Base-by-base conservation (phyloP, 352 stramenopile species). In the Phytophthora meadii region DNA sequence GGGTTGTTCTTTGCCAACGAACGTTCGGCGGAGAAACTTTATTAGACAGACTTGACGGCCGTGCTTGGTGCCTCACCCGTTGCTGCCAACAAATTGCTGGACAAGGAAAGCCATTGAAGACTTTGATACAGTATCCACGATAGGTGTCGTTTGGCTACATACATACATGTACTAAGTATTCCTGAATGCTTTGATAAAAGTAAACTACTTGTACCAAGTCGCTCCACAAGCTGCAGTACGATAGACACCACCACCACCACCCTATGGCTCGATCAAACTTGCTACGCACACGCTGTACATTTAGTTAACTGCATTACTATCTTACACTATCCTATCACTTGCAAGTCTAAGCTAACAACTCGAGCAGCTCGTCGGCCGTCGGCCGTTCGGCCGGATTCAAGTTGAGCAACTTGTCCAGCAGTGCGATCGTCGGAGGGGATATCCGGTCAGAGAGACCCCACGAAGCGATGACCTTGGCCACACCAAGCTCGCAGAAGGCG, bases 401-500 rank as follows among this genome's bases (percentile, higher is more conserved):
- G 10, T n/a, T 46, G 8, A 61, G 50, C 44, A 69, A 30, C 52
- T 42, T 53, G 37, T 50, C 51, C 44, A 68, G 39, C 25, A 68
- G 37, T 11, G 9, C 45, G 7, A 57, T 19, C 24, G 28, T 52
- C 3, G 27, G 34, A 2, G 14, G 46, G 5, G 67, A 78, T 7
- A 88, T 39, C n/a, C 54, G 27, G 7, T 53, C 30, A 5, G 42
- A 17, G 46, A 90, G 70, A 5, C 66, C 58, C 82, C 82, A 90
- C 14, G 74, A 68, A 1, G 78, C 68, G 12, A 90, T 32, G 25
- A 90, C 75, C 61, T 82, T 76, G 5, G 45, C 51, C 42, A 90
- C 68, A 7, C 79, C 82, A 32, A 82, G 74, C 12, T 64, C 49
- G 5, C 56, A 52, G 49, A 84, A 62, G 14, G 70, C 65, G 14